Percentiles rank a stretch among this genome's conserved stretches.
Conservation (phyloP, 768 basidiomycete species). For the Tulasnella sp. region DNA sequence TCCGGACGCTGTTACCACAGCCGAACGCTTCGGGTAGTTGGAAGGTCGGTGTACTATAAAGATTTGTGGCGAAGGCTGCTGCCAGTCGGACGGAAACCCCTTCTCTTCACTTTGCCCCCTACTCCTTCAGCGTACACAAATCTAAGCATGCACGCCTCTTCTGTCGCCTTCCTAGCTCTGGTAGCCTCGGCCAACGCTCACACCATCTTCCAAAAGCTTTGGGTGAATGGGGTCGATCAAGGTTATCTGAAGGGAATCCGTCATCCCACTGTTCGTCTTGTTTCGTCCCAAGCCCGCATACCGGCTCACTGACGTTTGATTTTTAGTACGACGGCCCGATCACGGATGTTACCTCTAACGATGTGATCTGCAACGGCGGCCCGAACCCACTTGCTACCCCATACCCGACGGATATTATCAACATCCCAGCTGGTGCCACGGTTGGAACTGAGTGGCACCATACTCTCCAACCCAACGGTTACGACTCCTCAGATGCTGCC, state of each 20-base stretch:
- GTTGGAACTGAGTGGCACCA: slow-evolving; percentile 46
- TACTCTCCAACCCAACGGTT: slow-evolving; percentile 24
- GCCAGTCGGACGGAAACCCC: not conserved
- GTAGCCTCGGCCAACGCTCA: slow-evolving; percentile 6
- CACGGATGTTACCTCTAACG: slow-evolving; percentile 43
- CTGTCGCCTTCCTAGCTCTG: not conserved
- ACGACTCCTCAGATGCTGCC: slow-evolving; percentile 29
- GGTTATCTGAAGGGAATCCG: slow-evolving; percentile 14
- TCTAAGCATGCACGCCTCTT: not conserved
- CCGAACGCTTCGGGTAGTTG: not conserved
- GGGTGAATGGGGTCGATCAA: slow-evolving; percentile 8
- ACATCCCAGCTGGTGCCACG: slow-evolving; percentile 41
- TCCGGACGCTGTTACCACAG: not conserved
- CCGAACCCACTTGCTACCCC: slow-evolving; percentile 35
- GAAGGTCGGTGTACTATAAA: not conserved
- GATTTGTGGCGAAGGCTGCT: not conserved
- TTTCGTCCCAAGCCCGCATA: not conserved
- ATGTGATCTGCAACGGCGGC: slow-evolving; percentile 47
- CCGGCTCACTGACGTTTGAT: not conserved
- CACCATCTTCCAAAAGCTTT: slow-evolving; percentile 7
- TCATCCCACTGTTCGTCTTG: slow-evolving; percentile 20
- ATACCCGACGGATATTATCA: slow-evolving; percentile 29
- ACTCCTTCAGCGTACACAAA: not conserved
- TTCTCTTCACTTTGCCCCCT: not conserved
- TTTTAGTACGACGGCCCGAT: slow-evolving; percentile 33